phyloP scores from a whole-genome alignment of 768 basidiomycete genomes.

The Trametopsis cervina region DNA sequence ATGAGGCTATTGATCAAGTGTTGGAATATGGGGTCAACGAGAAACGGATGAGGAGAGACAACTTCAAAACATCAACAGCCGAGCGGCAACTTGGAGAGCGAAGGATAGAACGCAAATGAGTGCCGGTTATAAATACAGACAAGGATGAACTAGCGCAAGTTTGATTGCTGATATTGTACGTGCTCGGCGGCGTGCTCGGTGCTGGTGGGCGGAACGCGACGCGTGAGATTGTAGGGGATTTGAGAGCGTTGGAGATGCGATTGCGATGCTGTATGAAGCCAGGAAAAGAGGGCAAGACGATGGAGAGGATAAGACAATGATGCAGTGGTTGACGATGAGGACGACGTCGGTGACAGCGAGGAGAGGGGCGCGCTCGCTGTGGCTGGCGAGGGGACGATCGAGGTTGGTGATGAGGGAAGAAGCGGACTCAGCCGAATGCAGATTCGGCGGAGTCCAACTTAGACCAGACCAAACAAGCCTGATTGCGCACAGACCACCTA shows the following conservation, averaged over 20 bases:
- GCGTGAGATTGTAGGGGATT: conserved; percentile 29
- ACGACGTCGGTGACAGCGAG: conserved; percentile 33
- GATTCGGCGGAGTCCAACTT: conserved; percentile 17
- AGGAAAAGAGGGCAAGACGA: conserved; percentile 8
- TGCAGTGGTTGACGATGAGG: conserved; percentile 27
- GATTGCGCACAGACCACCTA: conserved; percentile 36
- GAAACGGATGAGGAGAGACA: conserved; percentile 15
- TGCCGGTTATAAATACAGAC: conserved; percentile 40
- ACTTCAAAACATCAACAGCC: conserved; percentile 40
- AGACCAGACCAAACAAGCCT: not conserved
- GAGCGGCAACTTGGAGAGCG: conserved; percentile 23
- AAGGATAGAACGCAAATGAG: conserved; percentile 28
- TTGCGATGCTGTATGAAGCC: conserved; percentile 17
- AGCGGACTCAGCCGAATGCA: conserved; percentile 37
- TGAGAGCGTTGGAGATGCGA: conserved; percentile 13
- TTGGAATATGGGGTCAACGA: conserved; percentile 13
- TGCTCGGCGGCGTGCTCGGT: conserved; percentile 22
- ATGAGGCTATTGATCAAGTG: conserved; percentile 3
- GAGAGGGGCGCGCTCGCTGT: conserved; percentile 35
- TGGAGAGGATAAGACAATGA: conserved; percentile 16
- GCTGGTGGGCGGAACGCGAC: conserved; percentile 26
- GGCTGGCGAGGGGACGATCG: conserved; percentile 37
- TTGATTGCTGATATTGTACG: conserved; percentile 22
- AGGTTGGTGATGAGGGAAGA: conserved; percentile 39
- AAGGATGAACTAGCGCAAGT: conserved; percentile 25